Conservation (phyloP, 805 yeast genomes). For the Wickerhamiella hasegawae region DNA sequence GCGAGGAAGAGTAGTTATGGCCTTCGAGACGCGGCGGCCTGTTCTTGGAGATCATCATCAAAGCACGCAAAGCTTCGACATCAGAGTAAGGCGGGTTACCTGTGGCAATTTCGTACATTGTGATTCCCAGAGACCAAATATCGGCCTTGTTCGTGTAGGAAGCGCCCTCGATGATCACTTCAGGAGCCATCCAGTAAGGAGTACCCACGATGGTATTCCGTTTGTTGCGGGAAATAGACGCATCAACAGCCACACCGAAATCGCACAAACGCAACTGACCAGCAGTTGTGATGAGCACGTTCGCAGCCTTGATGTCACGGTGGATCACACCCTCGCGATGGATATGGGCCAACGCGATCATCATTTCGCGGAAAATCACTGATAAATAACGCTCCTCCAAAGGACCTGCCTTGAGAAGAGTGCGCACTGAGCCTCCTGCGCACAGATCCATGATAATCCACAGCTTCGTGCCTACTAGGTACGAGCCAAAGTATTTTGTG, state of each 20-base stretch:
- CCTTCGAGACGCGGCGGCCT: constrained; percentile 95
- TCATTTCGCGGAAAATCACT: constrained; percentile 69
- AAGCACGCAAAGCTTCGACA: constrained; percentile 85
- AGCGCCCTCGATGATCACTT: constrained; percentile 29
- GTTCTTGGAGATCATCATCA: constrained; percentile 82
- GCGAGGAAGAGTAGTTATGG: constrained; percentile 50
- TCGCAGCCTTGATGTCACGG: constrained; percentile 93
- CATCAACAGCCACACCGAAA: constrained; percentile 95
- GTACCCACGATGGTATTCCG: constrained; percentile 80
- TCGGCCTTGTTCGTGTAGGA: constrained; percentile 62
- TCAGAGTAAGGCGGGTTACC: constrained; percentile 97
- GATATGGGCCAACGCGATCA: constrained; percentile 62
- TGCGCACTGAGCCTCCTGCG: constrained; percentile 88
- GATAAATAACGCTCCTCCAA: constrained; percentile 74
- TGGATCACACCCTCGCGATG: constrained; percentile 88
- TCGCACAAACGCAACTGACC: constrained; percentile 90
- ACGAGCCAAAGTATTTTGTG: constrained; percentile 82
- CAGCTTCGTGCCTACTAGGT: constrained; percentile 70
- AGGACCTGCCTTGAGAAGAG: constrained; percentile 70
- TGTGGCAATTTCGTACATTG: constrained; percentile 85
- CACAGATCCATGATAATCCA: constrained; percentile 98
- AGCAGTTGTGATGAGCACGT: constrained; percentile 72
- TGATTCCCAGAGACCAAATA: constrained; percentile 94
- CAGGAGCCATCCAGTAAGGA: constrained; percentile 44
- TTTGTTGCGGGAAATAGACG: constrained; percentile 56